phyloP scores from a whole-genome alignment of 768 basidiomycete genomes.

The Strobilomyces confusus region DNA sequence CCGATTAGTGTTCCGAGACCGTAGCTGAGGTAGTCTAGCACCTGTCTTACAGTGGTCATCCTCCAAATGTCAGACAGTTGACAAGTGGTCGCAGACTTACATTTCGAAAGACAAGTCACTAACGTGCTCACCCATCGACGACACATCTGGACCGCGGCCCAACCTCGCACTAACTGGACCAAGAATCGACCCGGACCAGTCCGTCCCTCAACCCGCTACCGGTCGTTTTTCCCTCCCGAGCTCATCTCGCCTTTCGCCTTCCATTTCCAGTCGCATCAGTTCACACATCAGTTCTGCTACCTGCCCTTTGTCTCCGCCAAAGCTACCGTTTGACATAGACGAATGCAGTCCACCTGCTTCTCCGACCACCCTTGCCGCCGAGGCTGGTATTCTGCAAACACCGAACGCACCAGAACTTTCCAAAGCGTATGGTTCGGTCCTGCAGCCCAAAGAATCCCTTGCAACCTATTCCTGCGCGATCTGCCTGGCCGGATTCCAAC shows the following conservation, averaged over 20 bases:
- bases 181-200: constrained; percentile 4
- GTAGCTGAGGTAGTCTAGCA: constrained; percentile 39
- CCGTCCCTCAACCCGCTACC: not conserved
- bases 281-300: constrained; percentile 56
- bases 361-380: constrained; percentile 46
- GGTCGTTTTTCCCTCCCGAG: constrained; percentile 52
- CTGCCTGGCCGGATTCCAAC: constrained; percentile 63
- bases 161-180: constrained; percentile 5
- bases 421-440: constrained; percentile 81
- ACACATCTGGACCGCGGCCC: constrained; percentile 9
- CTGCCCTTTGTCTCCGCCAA: constrained; percentile 57
- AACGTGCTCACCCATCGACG: constrained; percentile 27
- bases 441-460: constrained; percentile 76
- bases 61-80: constrained; percentile 42
- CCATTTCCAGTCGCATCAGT: constrained; percentile 46
- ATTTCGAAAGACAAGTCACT: constrained; percentile 54
- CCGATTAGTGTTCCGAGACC: not conserved
- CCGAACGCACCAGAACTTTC: constrained; percentile 60
- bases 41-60: constrained; percentile 63
- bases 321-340: constrained; percentile 29
- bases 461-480: constrained; percentile 62
- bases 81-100: constrained; percentile 81
- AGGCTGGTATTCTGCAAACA: constrained; percentile 59
- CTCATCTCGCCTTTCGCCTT: constrained; percentile 29
- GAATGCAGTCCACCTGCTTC: constrained; percentile 26